These are phyloP conservation scores for Zygnema circumcarinatum DNA, from an alignment of 139 green algal genomes.

Conservation along the genomic window DNA sequence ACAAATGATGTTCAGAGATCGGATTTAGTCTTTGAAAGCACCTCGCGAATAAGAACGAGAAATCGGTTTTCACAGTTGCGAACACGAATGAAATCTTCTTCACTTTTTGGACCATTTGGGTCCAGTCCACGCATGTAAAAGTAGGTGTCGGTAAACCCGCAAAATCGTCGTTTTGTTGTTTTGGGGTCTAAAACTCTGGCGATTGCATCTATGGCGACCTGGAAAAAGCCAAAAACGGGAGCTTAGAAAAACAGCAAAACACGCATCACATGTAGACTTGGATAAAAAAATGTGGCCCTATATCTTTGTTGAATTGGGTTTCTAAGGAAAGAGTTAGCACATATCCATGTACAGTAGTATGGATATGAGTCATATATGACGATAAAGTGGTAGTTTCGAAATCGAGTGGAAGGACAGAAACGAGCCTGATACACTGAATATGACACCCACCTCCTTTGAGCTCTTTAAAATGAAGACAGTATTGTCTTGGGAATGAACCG, in stretches of 20 bases:
- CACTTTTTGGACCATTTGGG: constrained; percentile 15
- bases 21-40: not conserved
- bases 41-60: constrained; percentile 23
- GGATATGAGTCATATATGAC: no score
- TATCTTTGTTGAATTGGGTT: no score
- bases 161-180: not conserved
- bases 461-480: constrained; percentile 26
- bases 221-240: not conserved
- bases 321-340: no score
- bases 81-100: constrained; percentile 24
- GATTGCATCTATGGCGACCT: constrained; percentile 21
- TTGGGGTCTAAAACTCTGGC: constrained; percentile 7
- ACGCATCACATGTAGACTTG: no score
- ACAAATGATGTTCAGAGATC: no score
- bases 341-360: no score
- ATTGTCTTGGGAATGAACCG: constrained; percentile 14
- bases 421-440: no score
- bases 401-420: no score
- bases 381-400: no score
- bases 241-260: constrained; percentile 1
- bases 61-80: constrained; percentile 29
- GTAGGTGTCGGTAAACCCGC: constrained; percentile 14
- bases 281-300: no score
- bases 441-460: constrained; percentile 15
- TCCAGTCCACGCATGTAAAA: constrained; percentile 29